Base-by-base conservation (phyloP, 208 protist genomes). In the Leishmania guyanensis region DNA sequence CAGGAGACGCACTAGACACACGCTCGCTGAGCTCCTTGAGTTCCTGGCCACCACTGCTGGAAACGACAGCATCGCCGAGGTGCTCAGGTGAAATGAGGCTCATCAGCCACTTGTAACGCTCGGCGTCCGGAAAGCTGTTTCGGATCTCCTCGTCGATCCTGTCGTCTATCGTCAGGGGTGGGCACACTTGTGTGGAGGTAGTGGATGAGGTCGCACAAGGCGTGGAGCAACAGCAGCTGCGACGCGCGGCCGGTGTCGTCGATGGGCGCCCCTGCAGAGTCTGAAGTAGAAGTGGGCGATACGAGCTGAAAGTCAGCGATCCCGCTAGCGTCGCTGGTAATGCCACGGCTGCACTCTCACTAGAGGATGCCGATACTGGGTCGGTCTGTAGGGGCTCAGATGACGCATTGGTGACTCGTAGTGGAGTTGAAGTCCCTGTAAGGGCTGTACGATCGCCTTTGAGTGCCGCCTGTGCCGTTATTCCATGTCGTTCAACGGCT, bases 91-190 rank as follows among this genome's bases (percentile, higher is more conserved):
- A 62, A 36, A 66, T 10, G 33, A 65, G 12, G 17, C 17, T 3
- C 36, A 77, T 46, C 20, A 65, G 56, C 10, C 73, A 54, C 22
- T 46, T 16, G 73, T 65, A 77, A 54, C 26, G 50, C 12, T 60
- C 54, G 20, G 54, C 73, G 56, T 66, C 36, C 51, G 58, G 22
- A 16, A 77, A 48, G 14, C 54, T 77, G 53, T 22, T 16, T 36
- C 50, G 6, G 5, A 77, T 77, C 73, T 60, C 73, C 73, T 39
- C 33, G 17, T 77, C 73, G 54, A 77, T 33, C 29, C 66, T 39
- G 10, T 65, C 39, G 9, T 64, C 73, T 65, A 5, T 77, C 50
- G 33, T 62, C 6, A 26, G 9, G 29, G 50, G 5, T n/a, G 26
- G 29, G 14, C 50, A 16, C 12, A 16, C 17, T 3, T 48, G 50